Evolutionary conservation across 805 yeast genomes (phyloP).

Genomic region (Kazachstania taianensis): DNA sequence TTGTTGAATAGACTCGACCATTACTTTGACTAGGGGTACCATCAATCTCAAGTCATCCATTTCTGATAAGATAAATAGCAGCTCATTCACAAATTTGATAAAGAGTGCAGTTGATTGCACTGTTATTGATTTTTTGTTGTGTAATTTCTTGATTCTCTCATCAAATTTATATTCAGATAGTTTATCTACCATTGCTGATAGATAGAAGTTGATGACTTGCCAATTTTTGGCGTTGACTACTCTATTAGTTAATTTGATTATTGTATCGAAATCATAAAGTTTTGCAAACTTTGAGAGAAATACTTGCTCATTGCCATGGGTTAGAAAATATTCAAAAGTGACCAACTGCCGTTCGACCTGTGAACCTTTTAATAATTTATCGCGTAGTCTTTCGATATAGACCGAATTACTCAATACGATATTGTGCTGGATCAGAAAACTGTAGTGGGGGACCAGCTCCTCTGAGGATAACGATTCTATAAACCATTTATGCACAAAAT

Average conservation of each 20-base stretch:
- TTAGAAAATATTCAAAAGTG: constrained; percentile 20
- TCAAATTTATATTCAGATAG: constrained; percentile 7
- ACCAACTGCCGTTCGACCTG: constrained; percentile 20
- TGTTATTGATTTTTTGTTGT: background rate
- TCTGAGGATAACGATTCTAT: constrained; percentile 11
- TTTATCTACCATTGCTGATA: constrained; percentile 16
- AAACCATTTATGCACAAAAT: constrained; percentile 23
- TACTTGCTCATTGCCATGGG: constrained; percentile 7
- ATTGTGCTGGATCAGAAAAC: constrained; percentile 18
- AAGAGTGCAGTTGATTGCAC: constrained; percentile 3
- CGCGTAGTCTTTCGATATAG: constrained; percentile 8
- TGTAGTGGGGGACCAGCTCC: constrained; percentile 17
- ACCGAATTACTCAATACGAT: constrained; percentile 13
- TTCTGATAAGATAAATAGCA: constrained; percentile 13
- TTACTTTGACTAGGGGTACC: constrained; percentile 10
- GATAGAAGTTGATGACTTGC: constrained; percentile 12
- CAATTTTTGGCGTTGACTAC: constrained; percentile 13
- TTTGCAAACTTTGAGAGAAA: constrained; percentile 14
- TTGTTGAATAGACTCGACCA: constrained; percentile 6
- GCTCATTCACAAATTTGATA: constrained; percentile 15
- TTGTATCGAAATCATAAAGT: constrained; percentile 17
- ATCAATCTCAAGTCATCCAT: constrained; percentile 18
- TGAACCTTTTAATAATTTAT: constrained; percentile 18
- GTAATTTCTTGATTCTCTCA: too few species aligned
- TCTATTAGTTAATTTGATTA: constrained; percentile 11